A percentile compares a stretch with the other conserved stretches of the same genome.
Evolutionary conservation across 2,329 filamentous ascomycete species (phyloP).

Genomic region (Phyllosticta ampelicida): DNA sequence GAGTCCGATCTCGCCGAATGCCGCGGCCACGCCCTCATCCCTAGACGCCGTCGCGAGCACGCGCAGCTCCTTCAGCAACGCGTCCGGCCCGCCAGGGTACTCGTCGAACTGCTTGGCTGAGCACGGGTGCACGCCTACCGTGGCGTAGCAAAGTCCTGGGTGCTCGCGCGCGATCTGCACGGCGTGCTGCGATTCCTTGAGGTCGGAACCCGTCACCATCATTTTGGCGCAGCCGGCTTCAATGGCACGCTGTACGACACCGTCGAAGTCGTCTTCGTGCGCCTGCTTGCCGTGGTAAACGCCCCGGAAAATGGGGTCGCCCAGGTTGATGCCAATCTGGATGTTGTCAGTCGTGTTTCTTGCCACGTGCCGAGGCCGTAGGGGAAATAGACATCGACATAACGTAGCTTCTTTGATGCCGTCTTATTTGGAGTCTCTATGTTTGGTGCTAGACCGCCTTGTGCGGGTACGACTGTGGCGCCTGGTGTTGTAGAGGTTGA

Average conservation of each 20-base stretch:
- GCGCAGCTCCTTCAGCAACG: slow-evolving; percentile 48
- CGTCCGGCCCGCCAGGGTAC: slow-evolving; percentile 42
- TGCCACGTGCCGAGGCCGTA: not conserved
- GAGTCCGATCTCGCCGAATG: slow-evolving; percentile 90
- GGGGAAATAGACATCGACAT: not conserved
- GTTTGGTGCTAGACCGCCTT: not conserved
- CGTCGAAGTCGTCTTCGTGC: slow-evolving; percentile 62
- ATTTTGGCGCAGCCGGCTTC: slow-evolving; percentile 77
- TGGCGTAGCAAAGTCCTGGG: slow-evolving; percentile 73
- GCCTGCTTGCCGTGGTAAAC: slow-evolving; percentile 68
- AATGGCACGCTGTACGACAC: slow-evolving; percentile 66
- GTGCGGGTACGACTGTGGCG: not conserved
- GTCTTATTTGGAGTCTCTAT: not conserved
- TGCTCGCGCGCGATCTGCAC: slow-evolving; percentile 62
- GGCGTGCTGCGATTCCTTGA: slow-evolving; percentile 65
- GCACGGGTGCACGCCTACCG: slow-evolving; percentile 90
- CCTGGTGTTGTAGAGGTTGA: not conserved
- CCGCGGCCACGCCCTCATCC: slow-evolving; percentile 48
- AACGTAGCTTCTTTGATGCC: not conserved
- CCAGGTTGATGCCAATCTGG: slow-evolving; percentile 86
- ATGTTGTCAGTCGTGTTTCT: not conserved
- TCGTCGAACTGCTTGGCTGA: slow-evolving; percentile 66
- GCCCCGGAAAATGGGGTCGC: slow-evolving; percentile 82
- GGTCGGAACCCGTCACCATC: slow-evolving; percentile 85
- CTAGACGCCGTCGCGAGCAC: slow-evolving; percentile 44